phyloP scores from a whole-genome alignment of 1,139 yeast species.

The Spathaspora sp. region DNA sequence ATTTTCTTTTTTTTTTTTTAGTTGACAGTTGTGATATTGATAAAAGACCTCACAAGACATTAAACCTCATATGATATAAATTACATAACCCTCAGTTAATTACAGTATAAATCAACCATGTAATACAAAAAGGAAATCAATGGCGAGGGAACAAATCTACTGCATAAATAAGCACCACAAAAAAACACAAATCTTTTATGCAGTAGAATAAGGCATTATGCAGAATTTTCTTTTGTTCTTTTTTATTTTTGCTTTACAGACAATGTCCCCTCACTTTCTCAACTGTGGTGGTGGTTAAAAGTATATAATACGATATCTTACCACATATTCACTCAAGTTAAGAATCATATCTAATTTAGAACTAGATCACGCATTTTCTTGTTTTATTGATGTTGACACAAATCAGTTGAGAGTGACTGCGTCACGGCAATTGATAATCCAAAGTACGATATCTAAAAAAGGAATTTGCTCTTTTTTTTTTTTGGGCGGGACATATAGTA shows the following conservation, averaged over 20 bases:
- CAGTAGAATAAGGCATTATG: background rate
- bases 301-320: background rate
- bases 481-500: background rate
- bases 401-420: background rate
- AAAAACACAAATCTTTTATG: background rate
- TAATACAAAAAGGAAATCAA: background rate
- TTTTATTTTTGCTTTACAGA: background rate
- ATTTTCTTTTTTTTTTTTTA: no score
- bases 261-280: background rate
- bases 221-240: background rate
- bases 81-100: background rate
- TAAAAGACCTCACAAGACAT: no score
- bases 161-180: background rate
- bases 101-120: background rate
- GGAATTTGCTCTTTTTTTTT: background rate
- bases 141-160: background rate
- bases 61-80: background rate
- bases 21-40: no score
- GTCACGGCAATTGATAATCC: background rate
- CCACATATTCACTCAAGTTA: background rate
- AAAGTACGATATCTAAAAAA: no score
- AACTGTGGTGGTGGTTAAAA: background rate
- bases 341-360: background rate
- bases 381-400: background rate
- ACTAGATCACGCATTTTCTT: background rate